Percentiles rank a stretch among this genome's conserved stretches.
Evolutionary conservation across 805 yeast species (phyloP).

Genomic region (Brettanomyces nanus): DNA sequence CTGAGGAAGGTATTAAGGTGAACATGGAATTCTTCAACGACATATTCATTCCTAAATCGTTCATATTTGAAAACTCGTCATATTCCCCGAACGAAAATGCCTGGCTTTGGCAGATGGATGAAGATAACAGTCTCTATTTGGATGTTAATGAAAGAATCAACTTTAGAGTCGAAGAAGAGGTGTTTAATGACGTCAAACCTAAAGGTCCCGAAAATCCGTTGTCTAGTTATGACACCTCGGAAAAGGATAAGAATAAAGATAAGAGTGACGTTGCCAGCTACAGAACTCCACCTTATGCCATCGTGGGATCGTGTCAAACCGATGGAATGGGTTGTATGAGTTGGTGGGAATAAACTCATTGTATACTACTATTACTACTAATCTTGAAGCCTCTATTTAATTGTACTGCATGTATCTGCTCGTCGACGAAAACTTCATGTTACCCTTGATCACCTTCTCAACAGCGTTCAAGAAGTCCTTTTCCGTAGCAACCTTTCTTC

Average conservation of each 20-base stretch:
- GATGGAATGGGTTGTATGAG: constrained; percentile 95
- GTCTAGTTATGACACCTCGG: constrained; percentile 17
- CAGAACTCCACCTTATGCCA: constrained; percentile 70
- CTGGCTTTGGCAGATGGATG: constrained; percentile 84
- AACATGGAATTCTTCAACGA: constrained; percentile 87
- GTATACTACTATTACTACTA: neutral
- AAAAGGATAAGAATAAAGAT: constrained; percentile 18
- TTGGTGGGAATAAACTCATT: constrained; percentile 75
- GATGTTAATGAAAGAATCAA: constrained; percentile 89
- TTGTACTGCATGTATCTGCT: constrained; percentile 98
- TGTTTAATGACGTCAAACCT: constrained; percentile 79
- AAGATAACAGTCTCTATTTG: constrained; percentile 67
- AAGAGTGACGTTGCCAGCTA: constrained; percentile 28
- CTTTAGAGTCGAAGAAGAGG: constrained; percentile 84
- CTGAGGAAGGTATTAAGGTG: constrained; percentile 79
- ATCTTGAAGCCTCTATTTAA: no score
- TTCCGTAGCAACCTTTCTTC: constrained; percentile 97
- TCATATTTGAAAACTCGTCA: constrained; percentile 55
- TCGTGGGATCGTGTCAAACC: constrained; percentile 84
- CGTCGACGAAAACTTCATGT: constrained; percentile 94
- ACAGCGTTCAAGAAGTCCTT: constrained; percentile 97
- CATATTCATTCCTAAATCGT: constrained; percentile 75
- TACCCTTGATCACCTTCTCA: constrained; percentile 97
- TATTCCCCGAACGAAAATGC: constrained; percentile 66
- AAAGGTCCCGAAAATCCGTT: constrained; percentile 39